These are phyloP conservation scores for Penicillium taxi DNA, from an alignment of 495 filamentous ascomycete species.

Conservation along the genomic window DNA sequence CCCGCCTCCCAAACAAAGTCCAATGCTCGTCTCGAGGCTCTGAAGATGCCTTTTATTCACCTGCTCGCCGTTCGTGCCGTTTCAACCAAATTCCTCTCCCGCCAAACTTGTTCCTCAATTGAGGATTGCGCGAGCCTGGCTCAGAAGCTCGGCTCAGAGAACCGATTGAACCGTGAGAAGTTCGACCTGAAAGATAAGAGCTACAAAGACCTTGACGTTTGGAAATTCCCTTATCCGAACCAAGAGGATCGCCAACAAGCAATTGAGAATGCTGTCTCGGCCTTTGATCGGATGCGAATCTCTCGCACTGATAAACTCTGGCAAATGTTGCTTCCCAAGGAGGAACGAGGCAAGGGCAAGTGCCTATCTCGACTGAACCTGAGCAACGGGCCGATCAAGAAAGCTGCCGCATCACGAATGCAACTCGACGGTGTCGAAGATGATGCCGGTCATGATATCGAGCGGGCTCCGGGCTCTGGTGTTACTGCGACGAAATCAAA, in stretches of 20 bases:
- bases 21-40: conserved; percentile 44
- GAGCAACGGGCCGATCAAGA: conserved; percentile 46
- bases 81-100: conserved; percentile 49
- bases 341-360: conserved; percentile 73
- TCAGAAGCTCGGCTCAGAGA: conserved; percentile 49
- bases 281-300: conserved; percentile 74
- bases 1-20: conserved; percentile 47
- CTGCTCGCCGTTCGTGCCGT: conserved; percentile 58
- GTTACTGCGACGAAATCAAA: conserved; percentile 39
- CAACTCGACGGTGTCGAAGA: conserved; percentile 50
- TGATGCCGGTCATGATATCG: conserved; percentile 45
- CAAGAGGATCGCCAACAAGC: conserved; percentile 64
- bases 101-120: conserved; percentile 45
- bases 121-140: conserved; percentile 51
- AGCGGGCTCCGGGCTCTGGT: conserved; percentile 38
- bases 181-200: conserved; percentile 60
- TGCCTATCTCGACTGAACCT: conserved; percentile 69
- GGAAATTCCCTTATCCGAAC: conserved; percentile 61
- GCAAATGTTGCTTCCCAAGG: conserved; percentile 66
- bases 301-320: conserved; percentile 64
- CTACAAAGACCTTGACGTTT: conserved; percentile 80
- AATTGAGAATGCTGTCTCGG: conserved; percentile 75
- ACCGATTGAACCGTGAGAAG: conserved; percentile 52
- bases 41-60: conserved; percentile 59
- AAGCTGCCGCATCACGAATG: conserved; percentile 46